These are phyloP conservation scores for Fusarium multiceps DNA, from an alignment of 2,329 filamentous ascomycete genomes.

Conservation along the genomic window DNA sequence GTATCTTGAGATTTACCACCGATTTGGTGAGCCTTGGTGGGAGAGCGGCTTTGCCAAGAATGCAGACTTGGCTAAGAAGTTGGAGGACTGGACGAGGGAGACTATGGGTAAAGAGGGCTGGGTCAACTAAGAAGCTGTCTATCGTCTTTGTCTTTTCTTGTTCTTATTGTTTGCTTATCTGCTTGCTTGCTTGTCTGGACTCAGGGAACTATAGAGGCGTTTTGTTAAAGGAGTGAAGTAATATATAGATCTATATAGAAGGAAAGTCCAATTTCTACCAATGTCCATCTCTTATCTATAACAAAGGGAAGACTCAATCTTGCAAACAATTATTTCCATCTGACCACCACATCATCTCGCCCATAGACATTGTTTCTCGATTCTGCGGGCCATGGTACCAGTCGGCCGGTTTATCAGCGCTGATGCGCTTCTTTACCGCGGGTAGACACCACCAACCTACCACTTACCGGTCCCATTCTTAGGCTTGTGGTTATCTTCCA, in stretches of 20 bases:
- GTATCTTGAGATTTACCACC: slow-evolving; percentile 24
- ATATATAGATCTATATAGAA: slow-evolving; percentile 4
- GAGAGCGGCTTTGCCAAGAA: slow-evolving; percentile 23
- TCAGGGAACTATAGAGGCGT: accelerated
- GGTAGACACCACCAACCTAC: not conserved
- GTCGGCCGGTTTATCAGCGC: too few species aligned
- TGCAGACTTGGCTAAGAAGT: slow-evolving; percentile 15
- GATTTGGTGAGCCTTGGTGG: slow-evolving; percentile 31
- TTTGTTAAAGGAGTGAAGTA: not conserved
- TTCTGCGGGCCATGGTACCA: too few species aligned
- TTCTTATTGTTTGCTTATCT: not conserved
- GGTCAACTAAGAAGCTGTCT: not conserved
- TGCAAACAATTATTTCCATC: too few species aligned
- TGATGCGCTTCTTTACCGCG: too few species aligned
- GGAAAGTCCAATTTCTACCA: not conserved
- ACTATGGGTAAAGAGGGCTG: slow-evolving; percentile 25
- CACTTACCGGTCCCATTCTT: not conserved
- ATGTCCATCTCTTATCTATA: not conserved
- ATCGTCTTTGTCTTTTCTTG: not conserved
- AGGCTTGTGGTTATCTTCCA: slow-evolving; percentile 5
- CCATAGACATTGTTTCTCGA: too few species aligned
- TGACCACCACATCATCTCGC: too few species aligned
- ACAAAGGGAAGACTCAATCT: not conserved
- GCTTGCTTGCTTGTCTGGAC: too few species aligned
- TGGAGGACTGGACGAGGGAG: slow-evolving; percentile 32